phyloP scores from a whole-genome alignment of 345 rosid species.

The Populus simonii region DNA sequence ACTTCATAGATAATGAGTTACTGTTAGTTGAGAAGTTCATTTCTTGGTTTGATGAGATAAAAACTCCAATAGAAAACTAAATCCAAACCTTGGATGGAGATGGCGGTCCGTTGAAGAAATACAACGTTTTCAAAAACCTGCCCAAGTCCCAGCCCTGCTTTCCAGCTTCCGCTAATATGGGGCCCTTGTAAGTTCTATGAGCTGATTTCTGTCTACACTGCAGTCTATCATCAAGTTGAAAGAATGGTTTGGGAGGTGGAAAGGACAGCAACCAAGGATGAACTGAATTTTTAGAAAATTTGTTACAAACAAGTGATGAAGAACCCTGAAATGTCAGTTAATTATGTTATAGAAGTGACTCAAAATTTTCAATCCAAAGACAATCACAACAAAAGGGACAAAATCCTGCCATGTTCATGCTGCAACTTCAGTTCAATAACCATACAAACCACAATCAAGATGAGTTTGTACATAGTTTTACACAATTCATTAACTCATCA shows the following conservation, averaged over 20 bases:
- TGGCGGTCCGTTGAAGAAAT: conserved; percentile 81
- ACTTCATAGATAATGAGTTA: conserved; percentile 41
- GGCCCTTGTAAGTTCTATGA: conserved; percentile 33
- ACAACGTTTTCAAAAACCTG: conserved; percentile 73
- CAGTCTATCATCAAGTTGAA: conserved; percentile 51
- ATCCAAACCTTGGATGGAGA: conserved; percentile 70
- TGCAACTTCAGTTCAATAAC: neutral
- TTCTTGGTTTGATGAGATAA: neutral
- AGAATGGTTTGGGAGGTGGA: conserved; percentile 71
- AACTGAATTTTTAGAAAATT: conserved; percentile 27
- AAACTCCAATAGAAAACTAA: neutral
- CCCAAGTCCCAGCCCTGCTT: conserved; percentile 86
- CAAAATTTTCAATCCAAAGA: neutral
- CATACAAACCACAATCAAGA: neutral
- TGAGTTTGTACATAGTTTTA: neutral
- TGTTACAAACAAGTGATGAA: conserved; percentile 38
- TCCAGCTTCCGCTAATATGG: conserved; percentile 38
- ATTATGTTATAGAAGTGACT: conserved; percentile 2
- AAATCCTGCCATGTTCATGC: neutral
- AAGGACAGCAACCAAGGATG: conserved; percentile 33
- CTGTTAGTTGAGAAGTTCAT: conserved; percentile 18
- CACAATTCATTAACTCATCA: too few species aligned
- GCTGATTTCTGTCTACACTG: conserved; percentile 27
- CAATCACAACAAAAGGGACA: neutral
- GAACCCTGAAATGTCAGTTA: conserved; percentile 57